Evolutionary conservation across 164 flowering plant genomes (phyloP).

Genomic region (Vitis rupestris): DNA sequence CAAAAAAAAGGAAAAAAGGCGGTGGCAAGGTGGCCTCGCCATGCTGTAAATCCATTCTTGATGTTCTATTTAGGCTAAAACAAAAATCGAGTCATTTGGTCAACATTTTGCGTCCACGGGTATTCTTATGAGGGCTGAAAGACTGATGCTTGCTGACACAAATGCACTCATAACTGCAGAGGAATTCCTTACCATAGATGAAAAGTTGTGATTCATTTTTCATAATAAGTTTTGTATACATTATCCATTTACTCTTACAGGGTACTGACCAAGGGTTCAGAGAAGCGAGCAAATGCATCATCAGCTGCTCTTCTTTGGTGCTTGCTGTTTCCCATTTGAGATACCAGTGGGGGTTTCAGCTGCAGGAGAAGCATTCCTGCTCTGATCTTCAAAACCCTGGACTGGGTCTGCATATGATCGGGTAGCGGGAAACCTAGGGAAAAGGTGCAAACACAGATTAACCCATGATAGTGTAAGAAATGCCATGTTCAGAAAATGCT

Average conservation of each 20-base stretch:
- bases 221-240: neutral
- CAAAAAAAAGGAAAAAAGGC: too few relatives aligned
- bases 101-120: neutral
- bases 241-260: neutral
- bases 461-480: neutral
- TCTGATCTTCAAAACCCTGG: conserved; percentile 39
- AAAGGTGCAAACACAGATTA: conserved; percentile 1
- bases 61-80: too few relatives aligned
- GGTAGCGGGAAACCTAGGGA: conserved; percentile 50
- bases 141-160: neutral
- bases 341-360: conserved; percentile 26
- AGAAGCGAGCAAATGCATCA: neutral
- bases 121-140: neutral
- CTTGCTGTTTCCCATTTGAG: conserved; percentile 28
- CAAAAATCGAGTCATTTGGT: too few relatives aligned
- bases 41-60: too few relatives aligned
- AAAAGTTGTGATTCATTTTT: neutral
- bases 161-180: neutral
- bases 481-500: neutral
- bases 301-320: conserved; percentile 30
- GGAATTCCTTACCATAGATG: neutral
- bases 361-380: conserved; percentile 22
- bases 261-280: neutral
- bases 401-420: conserved; percentile 48
- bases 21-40: too few relatives aligned